A percentile compares a stretch with the other conserved stretches of the same genome.
These are phyloP conservation scores for Pythium dissimile DNA, from an alignment of 352 stramenopile genomes.

Conservation along the genomic window DNA sequence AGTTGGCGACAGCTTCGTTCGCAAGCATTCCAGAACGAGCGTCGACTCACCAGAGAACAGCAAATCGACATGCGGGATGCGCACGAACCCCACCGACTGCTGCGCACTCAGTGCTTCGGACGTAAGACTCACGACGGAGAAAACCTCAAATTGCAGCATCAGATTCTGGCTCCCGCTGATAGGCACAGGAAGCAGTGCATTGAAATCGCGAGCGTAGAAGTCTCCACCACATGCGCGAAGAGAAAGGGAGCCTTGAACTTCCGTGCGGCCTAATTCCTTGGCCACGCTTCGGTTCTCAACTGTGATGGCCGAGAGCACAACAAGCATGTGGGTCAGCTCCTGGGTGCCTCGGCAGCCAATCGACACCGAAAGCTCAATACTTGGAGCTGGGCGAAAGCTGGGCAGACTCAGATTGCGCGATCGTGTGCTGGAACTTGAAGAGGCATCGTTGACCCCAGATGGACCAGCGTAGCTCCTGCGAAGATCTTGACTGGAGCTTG, in stretches of 20 bases:
- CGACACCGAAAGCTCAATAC: conserved; percentile 72
- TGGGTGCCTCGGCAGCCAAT: conserved; percentile 67
- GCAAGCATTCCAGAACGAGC: conserved; percentile 66
- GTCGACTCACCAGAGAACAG: conserved; percentile 75
- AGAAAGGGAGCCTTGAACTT: conserved; percentile 67
- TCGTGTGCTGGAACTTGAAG: conserved; percentile 27
- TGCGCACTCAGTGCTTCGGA: conserved; percentile 57
- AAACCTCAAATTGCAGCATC: conserved; percentile 85
- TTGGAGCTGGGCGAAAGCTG: conserved; percentile 53
- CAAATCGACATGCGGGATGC: conserved; percentile 66
- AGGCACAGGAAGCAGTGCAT: conserved; percentile 62
- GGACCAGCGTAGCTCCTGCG: conserved; percentile 7
- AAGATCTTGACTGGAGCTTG: conserved; percentile 15
- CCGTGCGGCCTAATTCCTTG: conserved; percentile 68
- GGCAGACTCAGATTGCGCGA: conserved; percentile 65
- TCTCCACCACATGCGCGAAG: conserved; percentile 68
- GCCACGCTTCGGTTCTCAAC: conserved; percentile 37
- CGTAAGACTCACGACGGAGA: conserved; percentile 49
- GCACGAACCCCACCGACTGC: conserved; percentile 69
- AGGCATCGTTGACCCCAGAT: background rate
- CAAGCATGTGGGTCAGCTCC: conserved; percentile 67
- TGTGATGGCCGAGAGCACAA: conserved; percentile 58
- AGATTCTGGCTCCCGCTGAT: conserved; percentile 36
- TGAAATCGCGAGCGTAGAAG: conserved; percentile 80
- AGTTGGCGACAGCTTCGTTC: conserved; percentile 27